Conservation (phyloP, 1,284 basidiomycete genomes). For the Mycosarcoma mackinlayi region DNA sequence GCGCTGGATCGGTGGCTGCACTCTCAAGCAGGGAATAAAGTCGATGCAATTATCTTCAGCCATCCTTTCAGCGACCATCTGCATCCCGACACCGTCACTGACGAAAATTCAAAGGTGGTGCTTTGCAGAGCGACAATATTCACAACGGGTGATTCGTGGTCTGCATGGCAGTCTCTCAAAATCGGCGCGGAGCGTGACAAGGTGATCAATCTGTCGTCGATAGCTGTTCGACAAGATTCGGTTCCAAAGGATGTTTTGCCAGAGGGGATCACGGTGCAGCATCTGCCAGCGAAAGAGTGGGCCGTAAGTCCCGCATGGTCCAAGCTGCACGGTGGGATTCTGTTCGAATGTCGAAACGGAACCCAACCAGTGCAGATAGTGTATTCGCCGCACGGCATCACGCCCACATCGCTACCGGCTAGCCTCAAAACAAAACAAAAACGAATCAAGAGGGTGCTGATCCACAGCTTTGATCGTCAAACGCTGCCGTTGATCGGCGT, state of each 20-base stretch:
- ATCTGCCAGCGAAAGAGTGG: conserved; percentile 40
- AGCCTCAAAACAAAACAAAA: neutral
- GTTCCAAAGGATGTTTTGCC: conserved; percentile 6
- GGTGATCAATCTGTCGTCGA: conserved; percentile 21
- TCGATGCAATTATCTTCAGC: conserved; percentile 44
- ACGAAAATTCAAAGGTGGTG: conserved; percentile 15
- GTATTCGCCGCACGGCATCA: conserved; percentile 45
- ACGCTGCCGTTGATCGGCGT: conserved; percentile 36
- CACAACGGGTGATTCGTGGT: conserved; percentile 34
- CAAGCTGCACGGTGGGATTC: conserved; percentile 34
- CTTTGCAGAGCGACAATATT: conserved; percentile 19
- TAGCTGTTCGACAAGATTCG: conserved; percentile 9
- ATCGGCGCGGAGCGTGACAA: conserved; percentile 4
- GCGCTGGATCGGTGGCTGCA: conserved; percentile 32
- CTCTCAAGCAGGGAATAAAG: neutral
- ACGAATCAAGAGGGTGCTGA: conserved; percentile 10
- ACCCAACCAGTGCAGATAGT: conserved; percentile 6
- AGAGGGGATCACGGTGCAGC: conserved; percentile 11
- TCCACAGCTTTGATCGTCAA: conserved; percentile 49
- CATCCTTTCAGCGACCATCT: conserved; percentile 43
- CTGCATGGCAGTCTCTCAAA: conserved; percentile 18
- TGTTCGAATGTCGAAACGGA: conserved; percentile 11
- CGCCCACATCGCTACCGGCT: conserved; percentile 20
- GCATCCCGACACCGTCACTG: conserved; percentile 31
- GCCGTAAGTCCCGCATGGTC: conserved; percentile 28